Conservation (phyloP, 805 yeast species). For the Metschnikowia arizonensis region DNA sequence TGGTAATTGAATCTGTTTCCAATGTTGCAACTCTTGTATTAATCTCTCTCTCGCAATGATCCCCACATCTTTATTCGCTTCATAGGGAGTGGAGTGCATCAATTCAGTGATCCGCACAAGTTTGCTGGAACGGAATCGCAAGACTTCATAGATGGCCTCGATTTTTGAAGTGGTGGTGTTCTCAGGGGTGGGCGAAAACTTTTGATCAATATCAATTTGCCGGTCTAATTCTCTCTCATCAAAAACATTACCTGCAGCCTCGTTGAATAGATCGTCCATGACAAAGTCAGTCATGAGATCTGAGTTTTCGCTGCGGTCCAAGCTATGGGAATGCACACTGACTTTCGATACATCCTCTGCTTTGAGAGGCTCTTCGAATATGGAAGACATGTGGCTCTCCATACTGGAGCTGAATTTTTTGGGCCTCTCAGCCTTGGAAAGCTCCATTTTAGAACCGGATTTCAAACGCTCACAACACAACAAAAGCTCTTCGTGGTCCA, state of each 20-base stretch:
- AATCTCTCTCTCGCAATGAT: background rate
- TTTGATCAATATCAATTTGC: background rate
- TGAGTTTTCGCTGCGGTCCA: background rate
- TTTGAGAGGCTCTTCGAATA: slow-evolving; percentile 12
- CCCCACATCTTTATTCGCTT: background rate
- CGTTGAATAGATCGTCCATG: slow-evolving; percentile 20
- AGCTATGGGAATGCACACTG: background rate
- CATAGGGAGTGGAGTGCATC: background rate
- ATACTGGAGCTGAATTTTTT: slow-evolving; percentile 9
- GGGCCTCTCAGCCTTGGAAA: background rate
- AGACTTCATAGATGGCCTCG: background rate
- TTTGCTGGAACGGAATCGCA: slow-evolving; percentile 2
- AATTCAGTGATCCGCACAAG: background rate
- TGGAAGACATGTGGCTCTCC: slow-evolving; percentile 15
- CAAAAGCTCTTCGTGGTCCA: slow-evolving; percentile 3
- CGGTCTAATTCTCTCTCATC: slow-evolving; percentile 8
- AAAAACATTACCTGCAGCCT: slow-evolving; percentile 16
- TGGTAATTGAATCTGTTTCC: background rate
- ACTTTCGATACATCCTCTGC: background rate
- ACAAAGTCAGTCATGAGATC: slow-evolving; percentile 16
- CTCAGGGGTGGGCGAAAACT: background rate
- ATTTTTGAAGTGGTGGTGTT: background rate
- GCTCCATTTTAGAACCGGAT: background rate
- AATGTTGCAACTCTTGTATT: background rate
- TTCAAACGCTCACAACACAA: background rate